A percentile compares a stretch with the other conserved stretches of the same genome.
phyloP scores from a whole-genome alignment of 192 early-diverging fungal species.

The Gryganskiella cystojenkinii region DNA sequence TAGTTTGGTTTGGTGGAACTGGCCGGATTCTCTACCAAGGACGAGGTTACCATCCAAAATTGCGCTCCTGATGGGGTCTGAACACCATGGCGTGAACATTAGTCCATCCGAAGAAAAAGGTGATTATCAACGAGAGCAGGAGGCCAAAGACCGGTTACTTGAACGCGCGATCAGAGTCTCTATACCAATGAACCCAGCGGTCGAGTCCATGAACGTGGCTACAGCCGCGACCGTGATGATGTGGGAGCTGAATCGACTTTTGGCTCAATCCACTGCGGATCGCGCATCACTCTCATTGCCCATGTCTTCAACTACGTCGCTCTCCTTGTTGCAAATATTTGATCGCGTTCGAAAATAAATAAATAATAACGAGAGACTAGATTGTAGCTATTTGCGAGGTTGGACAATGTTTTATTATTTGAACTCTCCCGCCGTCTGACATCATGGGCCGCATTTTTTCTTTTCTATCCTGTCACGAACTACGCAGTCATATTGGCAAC shows the following conservation, averaged over 20 bases:
- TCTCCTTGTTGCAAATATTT: too few species aligned
- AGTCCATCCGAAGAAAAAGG: not conserved
- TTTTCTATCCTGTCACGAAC: too few species aligned
- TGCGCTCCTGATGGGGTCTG: constrained; percentile 58
- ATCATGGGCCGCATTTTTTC: too few species aligned
- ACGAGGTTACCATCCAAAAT: constrained; percentile 35
- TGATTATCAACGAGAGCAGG: constrained; percentile 6
- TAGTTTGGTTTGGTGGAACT: constrained; percentile 47
- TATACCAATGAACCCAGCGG: constrained; percentile 55
- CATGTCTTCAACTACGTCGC: too few species aligned
- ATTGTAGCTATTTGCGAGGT: too few species aligned
- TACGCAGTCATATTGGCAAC: too few species aligned
- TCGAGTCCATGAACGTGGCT: constrained; percentile 60
- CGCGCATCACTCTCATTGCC: not conserved
- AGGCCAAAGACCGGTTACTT: constrained; percentile 22
- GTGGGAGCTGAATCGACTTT: constrained; percentile 54
- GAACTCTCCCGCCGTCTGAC: too few species aligned
- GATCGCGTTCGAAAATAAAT: constrained; percentile 16
- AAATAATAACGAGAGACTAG: constrained; percentile 67
- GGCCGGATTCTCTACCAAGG: constrained; percentile 19
- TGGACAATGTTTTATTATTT: too few species aligned
- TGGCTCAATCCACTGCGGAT: not conserved
- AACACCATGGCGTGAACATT: constrained; percentile 53
- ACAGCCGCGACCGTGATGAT: constrained; percentile 57
- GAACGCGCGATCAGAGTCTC: constrained; percentile 51